Percentiles rank a stretch among this genome's conserved stretches.
Evolutionary conservation across 2,329 filamentous ascomycete species (phyloP).

Genomic region (Neofusicoccum ribis): DNA sequence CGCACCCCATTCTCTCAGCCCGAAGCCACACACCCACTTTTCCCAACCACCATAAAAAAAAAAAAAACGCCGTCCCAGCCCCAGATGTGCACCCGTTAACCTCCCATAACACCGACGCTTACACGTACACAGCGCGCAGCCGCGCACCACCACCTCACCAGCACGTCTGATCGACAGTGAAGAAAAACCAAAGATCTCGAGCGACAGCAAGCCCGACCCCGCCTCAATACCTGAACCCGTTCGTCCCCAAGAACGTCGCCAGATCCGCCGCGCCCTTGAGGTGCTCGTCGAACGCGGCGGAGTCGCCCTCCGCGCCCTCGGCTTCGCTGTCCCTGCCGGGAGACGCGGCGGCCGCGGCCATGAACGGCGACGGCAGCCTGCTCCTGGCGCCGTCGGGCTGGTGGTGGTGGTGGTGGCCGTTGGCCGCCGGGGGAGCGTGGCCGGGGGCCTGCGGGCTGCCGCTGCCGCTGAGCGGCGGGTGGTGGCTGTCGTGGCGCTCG

Average conservation of each 20-base stretch:
- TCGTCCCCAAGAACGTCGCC: conserved; percentile 5
- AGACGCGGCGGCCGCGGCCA: neutral
- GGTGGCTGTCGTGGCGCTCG: conserved; percentile 10
- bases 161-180: no score
- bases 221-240: neutral
- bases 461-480: neutral
- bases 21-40: no score
- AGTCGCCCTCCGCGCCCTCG: neutral
- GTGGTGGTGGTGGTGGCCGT: neutral
- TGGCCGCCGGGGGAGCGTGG: neutral
- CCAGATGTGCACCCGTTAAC: no score
- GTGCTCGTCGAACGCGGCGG: conserved; percentile 3
- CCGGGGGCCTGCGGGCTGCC: neutral
- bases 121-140: no score
- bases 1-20: no score
- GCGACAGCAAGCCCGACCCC: no score
- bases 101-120: no score
- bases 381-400: neutral
- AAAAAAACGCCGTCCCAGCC: no score
- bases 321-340: neutral
- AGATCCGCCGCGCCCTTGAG: conserved; percentile 3
- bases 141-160: no score
- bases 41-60: no score
- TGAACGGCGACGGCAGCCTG: neutral
- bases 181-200: no score